A percentile compares a stretch with the other conserved stretches of the same genome.
Conservation (phyloP, 306 rosid genomes). For the Astragalus membranaceus region DNA sequence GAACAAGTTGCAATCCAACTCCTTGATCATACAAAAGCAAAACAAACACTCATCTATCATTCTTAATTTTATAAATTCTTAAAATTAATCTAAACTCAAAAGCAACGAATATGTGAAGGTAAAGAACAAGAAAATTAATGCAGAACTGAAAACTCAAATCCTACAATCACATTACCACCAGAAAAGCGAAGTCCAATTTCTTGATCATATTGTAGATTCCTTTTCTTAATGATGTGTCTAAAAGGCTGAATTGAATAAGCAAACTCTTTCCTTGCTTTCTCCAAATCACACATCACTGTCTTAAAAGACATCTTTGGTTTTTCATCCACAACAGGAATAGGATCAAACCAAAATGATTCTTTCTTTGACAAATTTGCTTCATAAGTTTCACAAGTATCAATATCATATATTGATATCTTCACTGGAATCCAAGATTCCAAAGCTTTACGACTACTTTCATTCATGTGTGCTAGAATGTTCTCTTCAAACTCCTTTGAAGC, state of each 20-base stretch:
- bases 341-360: constrained; percentile 47
- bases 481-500: constrained; percentile 42
- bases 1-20: background rate
- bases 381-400: constrained; percentile 42
- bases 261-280: constrained; percentile 33
- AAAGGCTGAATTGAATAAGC: constrained; percentile 47
- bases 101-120: background rate
- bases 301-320: constrained; percentile 8
- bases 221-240: constrained; percentile 25
- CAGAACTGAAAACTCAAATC: constrained; percentile 38
- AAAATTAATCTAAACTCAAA: background rate
- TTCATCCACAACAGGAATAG: constrained; percentile 36
- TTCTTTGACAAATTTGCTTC: constrained; percentile 38
- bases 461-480: constrained; percentile 28
- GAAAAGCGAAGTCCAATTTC: constrained; percentile 47
- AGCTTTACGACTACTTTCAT: constrained; percentile 25
- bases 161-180: background rate
- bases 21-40: background rate
- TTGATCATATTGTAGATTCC: constrained; percentile 37
- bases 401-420: constrained; percentile 36
- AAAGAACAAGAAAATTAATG: constrained; percentile 35
- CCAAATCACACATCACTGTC: constrained; percentile 5
- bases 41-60: background rate
- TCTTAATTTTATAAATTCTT: background rate
- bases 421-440: constrained; percentile 40